These are phyloP conservation scores for Cercospora nicotianae DNA, from an alignment of 2,329 filamentous ascomycete species.

Conservation along the genomic window DNA sequence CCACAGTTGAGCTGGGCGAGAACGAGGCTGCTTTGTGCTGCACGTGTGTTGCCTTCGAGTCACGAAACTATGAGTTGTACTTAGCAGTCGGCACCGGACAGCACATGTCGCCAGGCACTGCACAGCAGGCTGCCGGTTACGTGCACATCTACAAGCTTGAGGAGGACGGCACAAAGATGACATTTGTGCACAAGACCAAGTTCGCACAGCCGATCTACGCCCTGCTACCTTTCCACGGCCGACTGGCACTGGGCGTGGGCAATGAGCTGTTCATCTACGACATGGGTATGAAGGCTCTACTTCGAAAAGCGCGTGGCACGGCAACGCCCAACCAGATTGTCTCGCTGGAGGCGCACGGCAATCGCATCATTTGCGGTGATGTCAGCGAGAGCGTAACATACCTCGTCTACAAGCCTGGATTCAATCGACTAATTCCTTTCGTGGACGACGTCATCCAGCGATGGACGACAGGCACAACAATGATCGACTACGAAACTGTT, in stretches of 20 bases:
- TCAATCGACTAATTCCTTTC: slow-evolving; percentile 91
- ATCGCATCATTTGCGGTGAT: slow-evolving; percentile 87
- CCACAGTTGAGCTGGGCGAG: slow-evolving; percentile 77
- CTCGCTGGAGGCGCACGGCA: slow-evolving; percentile 84
- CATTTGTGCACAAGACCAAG: slow-evolving; percentile 96
- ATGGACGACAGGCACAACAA: slow-evolving; percentile 86
- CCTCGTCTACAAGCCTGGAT: slow-evolving; percentile 88
- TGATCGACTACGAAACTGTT: slow-evolving; percentile 96
- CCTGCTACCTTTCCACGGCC: slow-evolving; percentile 90
- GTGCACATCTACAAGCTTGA: slow-evolving; percentile 91
- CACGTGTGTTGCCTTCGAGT: slow-evolving; percentile 79
- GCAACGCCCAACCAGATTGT: slow-evolving; percentile 66
- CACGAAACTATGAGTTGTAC: slow-evolving; percentile 84
- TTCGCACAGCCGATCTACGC: slow-evolving; percentile 86
- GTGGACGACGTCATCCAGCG: slow-evolving; percentile 84
- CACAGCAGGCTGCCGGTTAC: slow-evolving; percentile 57
- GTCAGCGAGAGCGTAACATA: slow-evolving; percentile 89
- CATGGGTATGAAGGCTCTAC: slow-evolving; percentile 84
- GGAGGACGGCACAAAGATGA: slow-evolving; percentile 80
- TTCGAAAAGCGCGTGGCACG: slow-evolving; percentile 69
- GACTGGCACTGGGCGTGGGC: slow-evolving; percentile 81
- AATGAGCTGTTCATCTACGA: slow-evolving; percentile 84
- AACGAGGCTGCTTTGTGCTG: slow-evolving; percentile 92
- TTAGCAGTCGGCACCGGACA: slow-evolving; percentile 93
- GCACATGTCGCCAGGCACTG: slow-evolving; percentile 59